Evolutionary conservation across 1,284 basidiomycete species (phyloP).

Genomic region (Sparassis latifolia): DNA sequence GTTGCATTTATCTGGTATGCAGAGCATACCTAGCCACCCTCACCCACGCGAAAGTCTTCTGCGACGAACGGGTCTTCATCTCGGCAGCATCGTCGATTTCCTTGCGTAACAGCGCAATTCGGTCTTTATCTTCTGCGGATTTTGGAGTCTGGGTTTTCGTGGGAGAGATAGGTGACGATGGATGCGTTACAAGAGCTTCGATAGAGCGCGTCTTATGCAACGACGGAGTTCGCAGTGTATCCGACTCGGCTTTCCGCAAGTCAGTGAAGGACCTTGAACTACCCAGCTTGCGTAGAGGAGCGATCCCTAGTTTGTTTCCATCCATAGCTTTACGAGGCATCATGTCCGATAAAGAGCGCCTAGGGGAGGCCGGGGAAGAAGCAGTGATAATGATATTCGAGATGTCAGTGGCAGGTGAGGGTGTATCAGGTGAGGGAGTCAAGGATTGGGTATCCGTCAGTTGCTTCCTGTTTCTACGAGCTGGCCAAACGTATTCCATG

Average conservation of each 20-base stretch:
- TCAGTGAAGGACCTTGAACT: slow-evolving; percentile 69
- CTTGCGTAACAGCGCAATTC: slow-evolving; percentile 6
- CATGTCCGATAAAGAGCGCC: slow-evolving; percentile 24
- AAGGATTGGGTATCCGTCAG: slow-evolving; percentile 19
- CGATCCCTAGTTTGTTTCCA: slow-evolving; percentile 18
- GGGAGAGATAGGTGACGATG: neutral
- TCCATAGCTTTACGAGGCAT: slow-evolving; percentile 18
- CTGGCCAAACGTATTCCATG: slow-evolving; percentile 87
- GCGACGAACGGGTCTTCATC: slow-evolving; percentile 72
- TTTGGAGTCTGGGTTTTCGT: slow-evolving; percentile 9
- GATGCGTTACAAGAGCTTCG: slow-evolving; percentile 13
- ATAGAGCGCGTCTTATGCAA: slow-evolving; percentile 25
- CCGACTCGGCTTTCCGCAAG: slow-evolving; percentile 41
- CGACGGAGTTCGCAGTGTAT: slow-evolving; percentile 24
- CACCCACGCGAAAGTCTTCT: slow-evolving; percentile 83
- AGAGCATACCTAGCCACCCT: slow-evolving; percentile 58
- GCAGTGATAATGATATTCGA: slow-evolving; percentile 3
- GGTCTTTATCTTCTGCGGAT: slow-evolving; percentile 12
- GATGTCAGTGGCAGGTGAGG: neutral
- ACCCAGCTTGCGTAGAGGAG: slow-evolving; percentile 42
- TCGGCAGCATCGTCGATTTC: slow-evolving; percentile 52
- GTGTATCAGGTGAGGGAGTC: slow-evolving; percentile 4
- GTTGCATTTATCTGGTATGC: too few relatives aligned
- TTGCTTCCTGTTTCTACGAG: slow-evolving; percentile 41
- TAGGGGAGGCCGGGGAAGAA: slow-evolving; percentile 9